These are phyloP conservation scores for Neonectria sp. DNA, from an alignment of 2,329 filamentous ascomycete genomes.

Conservation along the genomic window DNA sequence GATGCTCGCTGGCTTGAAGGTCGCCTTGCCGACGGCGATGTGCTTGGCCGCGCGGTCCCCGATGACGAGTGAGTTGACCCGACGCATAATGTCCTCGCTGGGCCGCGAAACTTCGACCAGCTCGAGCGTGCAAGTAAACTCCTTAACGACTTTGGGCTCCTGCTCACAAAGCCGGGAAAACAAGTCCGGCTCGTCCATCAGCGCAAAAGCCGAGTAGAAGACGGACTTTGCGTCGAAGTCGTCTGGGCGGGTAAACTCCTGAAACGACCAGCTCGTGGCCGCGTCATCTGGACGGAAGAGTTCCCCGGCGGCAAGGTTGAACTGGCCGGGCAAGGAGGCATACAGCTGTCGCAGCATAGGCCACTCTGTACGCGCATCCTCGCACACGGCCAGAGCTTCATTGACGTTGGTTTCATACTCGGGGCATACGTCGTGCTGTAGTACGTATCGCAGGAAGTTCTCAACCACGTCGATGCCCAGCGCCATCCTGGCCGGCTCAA, in stretches of 20 bases:
- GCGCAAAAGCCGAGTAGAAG: conserved; percentile 61
- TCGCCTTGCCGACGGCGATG: conserved; percentile 61
- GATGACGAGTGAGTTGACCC: conserved; percentile 61
- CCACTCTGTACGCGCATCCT: conserved; percentile 77
- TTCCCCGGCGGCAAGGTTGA: conserved; percentile 82
- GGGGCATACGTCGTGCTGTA: conserved; percentile 87
- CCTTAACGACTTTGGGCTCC: conserved; percentile 55
- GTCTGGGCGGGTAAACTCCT: conserved; percentile 52
- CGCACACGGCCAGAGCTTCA: conserved; percentile 76
- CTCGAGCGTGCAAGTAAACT: conserved; percentile 72
- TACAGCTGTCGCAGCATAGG: conserved; percentile 69
- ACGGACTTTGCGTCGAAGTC: conserved; percentile 59
- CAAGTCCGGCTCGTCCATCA: conserved; percentile 53
- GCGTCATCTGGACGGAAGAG: conserved; percentile 68
- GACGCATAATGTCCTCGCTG: conserved; percentile 55
- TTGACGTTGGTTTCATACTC: conserved; percentile 81
- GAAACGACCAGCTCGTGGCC: conserved; percentile 49
- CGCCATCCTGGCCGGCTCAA: conserved; percentile 69
- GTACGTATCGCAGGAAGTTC: conserved; percentile 91
- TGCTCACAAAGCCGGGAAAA: conserved; percentile 47
- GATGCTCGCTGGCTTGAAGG: conserved; percentile 61
- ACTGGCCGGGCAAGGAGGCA: conserved; percentile 77
- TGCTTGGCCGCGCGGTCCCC: conserved; percentile 52
- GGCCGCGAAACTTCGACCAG: conserved; percentile 68
- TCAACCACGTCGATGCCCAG: conserved; percentile 76